These are phyloP conservation scores for Acer yangbiense DNA, from an alignment of 345 rosid genomes.

Conservation along the genomic window DNA sequence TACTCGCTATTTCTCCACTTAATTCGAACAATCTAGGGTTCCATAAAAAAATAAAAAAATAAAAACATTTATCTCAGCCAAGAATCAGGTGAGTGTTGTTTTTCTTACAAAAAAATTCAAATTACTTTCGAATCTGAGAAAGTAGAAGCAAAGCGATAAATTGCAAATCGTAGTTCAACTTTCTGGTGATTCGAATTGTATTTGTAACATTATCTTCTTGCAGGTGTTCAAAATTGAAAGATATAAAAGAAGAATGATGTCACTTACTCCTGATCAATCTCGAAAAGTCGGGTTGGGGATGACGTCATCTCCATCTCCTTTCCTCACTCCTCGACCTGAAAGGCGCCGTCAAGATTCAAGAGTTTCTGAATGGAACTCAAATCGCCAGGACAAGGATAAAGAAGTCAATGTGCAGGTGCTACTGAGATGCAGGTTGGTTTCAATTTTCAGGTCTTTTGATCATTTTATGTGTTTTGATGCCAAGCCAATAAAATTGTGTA, in stretches of 20 bases:
- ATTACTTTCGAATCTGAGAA: not conserved
- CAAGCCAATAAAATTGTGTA: not conserved
- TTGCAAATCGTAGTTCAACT: too few species aligned
- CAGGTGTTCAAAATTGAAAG: constrained; percentile 14
- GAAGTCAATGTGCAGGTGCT: constrained; percentile 91
- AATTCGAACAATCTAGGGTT: constrained; percentile 9
- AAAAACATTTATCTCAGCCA: not conserved
- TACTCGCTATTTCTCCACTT: constrained; percentile 9
- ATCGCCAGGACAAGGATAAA: constrained; percentile 71
- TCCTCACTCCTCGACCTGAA: constrained; percentile 86
- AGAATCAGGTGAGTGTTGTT: not conserved
- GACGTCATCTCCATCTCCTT: constrained; percentile 77
- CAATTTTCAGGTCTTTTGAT: not conserved
- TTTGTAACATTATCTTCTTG: not conserved
- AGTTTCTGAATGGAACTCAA: constrained; percentile 46
- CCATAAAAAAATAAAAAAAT: not conserved
- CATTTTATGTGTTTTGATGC: not conserved
- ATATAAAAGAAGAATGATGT: constrained; percentile 37
- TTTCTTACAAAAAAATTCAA: not conserved
- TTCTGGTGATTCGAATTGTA: not conserved
- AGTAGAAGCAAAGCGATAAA: not conserved
- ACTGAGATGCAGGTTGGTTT: constrained; percentile 66
- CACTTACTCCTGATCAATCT: constrained; percentile 68
- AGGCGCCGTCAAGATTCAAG: constrained; percentile 66
- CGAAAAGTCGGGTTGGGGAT: constrained; percentile 68